A percentile compares a stretch with the other conserved stretches of the same genome.
These are phyloP conservation scores for Linnemannia schmuckeri DNA, from an alignment of 192 early-diverging fungal species.

Conservation along the genomic window DNA sequence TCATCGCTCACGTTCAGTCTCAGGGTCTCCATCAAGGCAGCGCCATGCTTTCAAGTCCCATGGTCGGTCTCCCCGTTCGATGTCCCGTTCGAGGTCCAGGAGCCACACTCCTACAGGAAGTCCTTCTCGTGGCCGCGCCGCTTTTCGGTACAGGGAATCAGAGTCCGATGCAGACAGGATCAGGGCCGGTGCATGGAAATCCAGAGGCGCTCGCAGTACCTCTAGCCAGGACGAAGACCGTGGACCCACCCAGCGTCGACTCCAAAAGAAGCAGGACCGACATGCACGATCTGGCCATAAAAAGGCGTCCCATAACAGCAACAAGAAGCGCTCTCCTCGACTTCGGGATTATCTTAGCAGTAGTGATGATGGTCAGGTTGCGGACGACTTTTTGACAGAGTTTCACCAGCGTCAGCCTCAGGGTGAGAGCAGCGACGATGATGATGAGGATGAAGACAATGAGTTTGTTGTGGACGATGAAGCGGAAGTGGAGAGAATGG, in stretches of 20 bases:
- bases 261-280: slow-evolving; percentile 24
- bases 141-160: slow-evolving; percentile 22
- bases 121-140: slow-evolving; percentile 28
- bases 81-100: slow-evolving; percentile 21
- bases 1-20: slow-evolving; percentile 27
- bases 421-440: slow-evolving; percentile 41
- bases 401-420: slow-evolving; percentile 58
- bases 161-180: slow-evolving; percentile 20
- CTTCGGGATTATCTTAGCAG: slow-evolving; percentile 66
- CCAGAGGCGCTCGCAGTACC: slow-evolving; percentile 22
- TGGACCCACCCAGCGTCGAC: slow-evolving; percentile 15
- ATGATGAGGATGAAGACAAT: slow-evolving; percentile 33
- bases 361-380: slow-evolving; percentile 56
- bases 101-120: slow-evolving; percentile 24
- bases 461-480: slow-evolving; percentile 51
- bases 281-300: slow-evolving; percentile 7
- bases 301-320: slow-evolving; percentile 15
- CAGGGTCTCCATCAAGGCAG: slow-evolving; percentile 12
- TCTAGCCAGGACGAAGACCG: slow-evolving; percentile 51
- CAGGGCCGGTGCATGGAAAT: slow-evolving; percentile 14
- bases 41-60: slow-evolving; percentile 12
- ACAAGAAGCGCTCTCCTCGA: slow-evolving; percentile 51
- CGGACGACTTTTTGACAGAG: slow-evolving; percentile 63
- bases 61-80: slow-evolving; percentile 17
- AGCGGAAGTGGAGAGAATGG: slow-evolving; percentile 34